Evolutionary conservation across 2,329 filamentous ascomycete species (phyloP), one percentile per base, ranked within the genome.

Genomic region (Biscogniauxia marginata): DNA sequence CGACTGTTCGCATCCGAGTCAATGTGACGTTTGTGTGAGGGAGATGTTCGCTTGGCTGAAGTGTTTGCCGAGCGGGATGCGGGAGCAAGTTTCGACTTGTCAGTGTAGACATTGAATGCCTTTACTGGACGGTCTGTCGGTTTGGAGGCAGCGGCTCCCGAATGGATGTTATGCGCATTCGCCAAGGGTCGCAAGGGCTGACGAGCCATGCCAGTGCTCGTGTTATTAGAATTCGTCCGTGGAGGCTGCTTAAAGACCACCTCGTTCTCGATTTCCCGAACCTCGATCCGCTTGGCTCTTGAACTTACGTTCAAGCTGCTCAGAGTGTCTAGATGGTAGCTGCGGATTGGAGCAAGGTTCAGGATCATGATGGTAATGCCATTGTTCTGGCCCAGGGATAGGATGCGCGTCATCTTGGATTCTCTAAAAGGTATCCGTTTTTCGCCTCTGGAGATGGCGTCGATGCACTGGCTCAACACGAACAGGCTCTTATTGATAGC

Each of bases 401-500:
- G 75, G 54, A 98, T 97, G 48, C 93, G 84, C 0, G 95, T 98
- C 93, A 98, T 97, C 78, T 98, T 97, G 53, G 90, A 95, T 71
- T 97, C 93, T 55, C 93, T 84, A 72, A 96, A 98, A 0, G 95
- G 93, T 67, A 98, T 93, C 30, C 93, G 85, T 65, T 81, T 84
- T 70, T 88, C 85, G 25, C 84, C 84, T 21, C 84, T 79, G 1
- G 89, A 90, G 70, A 98, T 98, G 54, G 93, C 93, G 70, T 98
- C 93, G 52, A 98, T 93, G 67, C 93, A 98, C 71, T 96, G 92
- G 46, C 91, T 93, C 49, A 98, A 77, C 18, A 97, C 93, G 67
- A 98, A 98, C 6, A 98, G 80, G 61, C 91, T 96, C 77, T 97
- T 98, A 81, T 98, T 98, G 79, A 98, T 98, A 68, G 91, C 93